Conservation (phyloP, 1,284 basidiomycete species). For the Apiotrichum mycotoxinovorans region DNA sequence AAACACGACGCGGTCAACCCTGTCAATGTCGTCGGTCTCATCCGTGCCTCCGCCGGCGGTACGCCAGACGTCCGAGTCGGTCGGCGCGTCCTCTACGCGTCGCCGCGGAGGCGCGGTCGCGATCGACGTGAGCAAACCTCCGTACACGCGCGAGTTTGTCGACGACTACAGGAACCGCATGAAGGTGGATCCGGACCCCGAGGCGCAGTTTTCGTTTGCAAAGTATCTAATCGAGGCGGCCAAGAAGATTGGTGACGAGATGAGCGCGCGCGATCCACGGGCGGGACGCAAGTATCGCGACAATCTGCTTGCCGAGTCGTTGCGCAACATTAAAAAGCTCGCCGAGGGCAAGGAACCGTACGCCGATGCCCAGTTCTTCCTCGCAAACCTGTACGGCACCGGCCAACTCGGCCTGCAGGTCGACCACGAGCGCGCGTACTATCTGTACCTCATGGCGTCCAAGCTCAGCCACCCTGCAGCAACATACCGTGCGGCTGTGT, state of each 20-base stretch:
- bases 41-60: conserved; percentile 17
- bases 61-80: conserved; percentile 52
- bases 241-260: conserved; percentile 83
- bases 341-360: conserved; percentile 62
- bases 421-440: conserved; percentile 96
- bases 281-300: conserved; percentile 79
- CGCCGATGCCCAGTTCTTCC: conserved; percentile 98
- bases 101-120: conserved; percentile 60
- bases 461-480: conserved; percentile 96
- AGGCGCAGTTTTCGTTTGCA: conserved; percentile 96
- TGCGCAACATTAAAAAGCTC: conserved; percentile 87
- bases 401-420: conserved; percentile 90
- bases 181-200: conserved; percentile 95
- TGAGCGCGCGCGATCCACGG: conserved; percentile 52
- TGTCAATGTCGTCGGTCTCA: conserved; percentile 32
- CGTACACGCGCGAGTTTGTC: conserved; percentile 93
- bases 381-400: conserved; percentile 95
- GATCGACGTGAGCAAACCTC: conserved; percentile 78
- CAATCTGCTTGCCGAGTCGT: conserved; percentile 75
- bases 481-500: conserved; percentile 95
- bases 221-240: conserved; percentile 99
- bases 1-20: conserved; percentile 40
- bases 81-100: conserved; percentile 52
- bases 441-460: conserved; percentile 94
- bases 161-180: conserved; percentile 95